Percentiles rank a stretch among this genome's conserved stretches.
Evolutionary conservation across 2,329 filamentous ascomycete genomes (phyloP).

Genomic region (Botryotinia calthae): DNA sequence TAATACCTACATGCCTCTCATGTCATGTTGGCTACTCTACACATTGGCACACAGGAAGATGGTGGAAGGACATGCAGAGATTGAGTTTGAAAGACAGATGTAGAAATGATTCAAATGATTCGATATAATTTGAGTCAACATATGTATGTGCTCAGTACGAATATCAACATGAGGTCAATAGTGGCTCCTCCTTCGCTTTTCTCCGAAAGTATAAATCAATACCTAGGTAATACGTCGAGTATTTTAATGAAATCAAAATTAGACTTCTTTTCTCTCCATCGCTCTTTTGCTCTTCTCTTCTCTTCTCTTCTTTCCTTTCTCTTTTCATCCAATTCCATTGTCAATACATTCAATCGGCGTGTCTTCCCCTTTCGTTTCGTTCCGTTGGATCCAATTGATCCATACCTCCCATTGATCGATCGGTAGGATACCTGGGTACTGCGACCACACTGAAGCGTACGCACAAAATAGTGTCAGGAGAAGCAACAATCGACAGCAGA

Average conservation of each 20-base stretch:
- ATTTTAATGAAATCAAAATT: neutral
- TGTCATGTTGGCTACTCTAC: neutral
- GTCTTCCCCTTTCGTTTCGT: conserved; percentile 1
- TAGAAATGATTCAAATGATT: neutral
- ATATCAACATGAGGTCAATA: neutral
- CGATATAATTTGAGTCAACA: neutral
- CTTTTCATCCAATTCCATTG: neutral
- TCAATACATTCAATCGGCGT: neutral
- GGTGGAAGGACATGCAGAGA: neutral
- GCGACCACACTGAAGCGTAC: neutral
- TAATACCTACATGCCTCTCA: neutral
- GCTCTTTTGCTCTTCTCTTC: neutral
- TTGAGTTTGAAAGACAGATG: neutral
- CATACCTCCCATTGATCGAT: neutral
- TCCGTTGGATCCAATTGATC: neutral
- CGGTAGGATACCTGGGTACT: neutral
- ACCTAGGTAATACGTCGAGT: neutral
- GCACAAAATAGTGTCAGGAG: neutral
- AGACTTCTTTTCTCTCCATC: neutral
- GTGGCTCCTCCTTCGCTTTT: conserved; percentile 3
- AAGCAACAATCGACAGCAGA: neutral
- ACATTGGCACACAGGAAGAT: neutral
- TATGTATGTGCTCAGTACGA: neutral
- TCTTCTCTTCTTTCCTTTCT: neutral
- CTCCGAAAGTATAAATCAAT: conserved; percentile 4